These are phyloP conservation scores for Atalantia buxifolia DNA, from an alignment of 345 rosid genomes.

Conservation along the genomic window DNA sequence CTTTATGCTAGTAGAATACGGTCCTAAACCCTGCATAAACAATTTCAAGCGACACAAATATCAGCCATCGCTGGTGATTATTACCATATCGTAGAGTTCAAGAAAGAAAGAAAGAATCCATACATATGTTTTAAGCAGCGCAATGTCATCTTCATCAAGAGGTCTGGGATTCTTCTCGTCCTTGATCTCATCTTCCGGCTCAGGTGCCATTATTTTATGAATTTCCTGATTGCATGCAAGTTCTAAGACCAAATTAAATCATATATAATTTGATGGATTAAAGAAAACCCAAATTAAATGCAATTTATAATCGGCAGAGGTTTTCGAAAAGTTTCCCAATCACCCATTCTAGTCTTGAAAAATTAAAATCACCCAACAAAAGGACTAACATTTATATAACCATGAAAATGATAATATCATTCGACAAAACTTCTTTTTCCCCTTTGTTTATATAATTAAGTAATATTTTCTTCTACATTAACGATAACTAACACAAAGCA, in stretches of 20 bases:
- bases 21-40: conserved; percentile 74
- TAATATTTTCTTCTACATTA: too few species aligned
- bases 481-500: neutral
- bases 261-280: too few species aligned
- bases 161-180: conserved; percentile 92
- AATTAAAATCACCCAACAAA: neutral
- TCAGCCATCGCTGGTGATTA: neutral
- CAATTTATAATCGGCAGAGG: too few species aligned
- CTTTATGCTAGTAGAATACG: conserved; percentile 81
- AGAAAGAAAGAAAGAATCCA: neutral
- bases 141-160: conserved; percentile 87
- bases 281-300: neutral
- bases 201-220: conserved; percentile 31
- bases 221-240: conserved; percentile 1
- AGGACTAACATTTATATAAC: neutral
- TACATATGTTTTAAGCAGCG: conserved; percentile 92
- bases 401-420: too few species aligned
- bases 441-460: too few species aligned
- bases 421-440: too few species aligned
- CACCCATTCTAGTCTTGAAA: neutral
- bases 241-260: neutral
- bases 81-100: conserved; percentile 11
- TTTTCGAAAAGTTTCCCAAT: too few species aligned
- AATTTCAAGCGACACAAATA: neutral
- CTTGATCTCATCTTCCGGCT: conserved; percentile 55